Base-by-base conservation (phyloP, 139 green algal species). In the Chlamydomonas eustigma region DNA sequence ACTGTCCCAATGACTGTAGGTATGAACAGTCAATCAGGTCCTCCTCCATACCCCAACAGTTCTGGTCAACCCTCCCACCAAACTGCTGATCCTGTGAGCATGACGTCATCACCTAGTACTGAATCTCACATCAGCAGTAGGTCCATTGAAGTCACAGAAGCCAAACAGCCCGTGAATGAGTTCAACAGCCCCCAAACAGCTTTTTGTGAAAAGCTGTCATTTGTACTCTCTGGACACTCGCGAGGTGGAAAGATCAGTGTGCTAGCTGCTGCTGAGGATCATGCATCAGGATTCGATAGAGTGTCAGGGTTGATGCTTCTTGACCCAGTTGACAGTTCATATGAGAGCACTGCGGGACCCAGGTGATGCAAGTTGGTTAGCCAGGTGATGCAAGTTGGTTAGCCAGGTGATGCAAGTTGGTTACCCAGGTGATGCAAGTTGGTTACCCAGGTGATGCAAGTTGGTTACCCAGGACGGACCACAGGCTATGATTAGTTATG, bases 201-300 rank as follows among this genome's bases (percentile, higher is more conserved):
- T n/a, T n/a, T n/a, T n/a, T n/a, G n/a, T n/a, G n/a, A n/a, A n/a
- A n/a, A n/a, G n/a, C n/a, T n/a, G 58, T 6, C 33, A n/a, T 72
- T 72, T 22, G 32, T 72, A 4, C 65, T 72, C 3, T 33, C 65
- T 4, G 65, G 65, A 18, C 65, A 72, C 65, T 72, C 65, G 4
- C 65, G 65, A 4, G 65, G 65, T 6, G 65, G 33, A 4, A 72
- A 72, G 65, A 72, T 44, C 5, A 44, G 33, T 12, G 65, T 72
- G 65, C 65, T 72, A 12, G 65, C 65, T 25, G 65, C 65, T 31
- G 65, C 65, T 22, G 65, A 33, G 24, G 65, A 72, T 24, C 33
- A 12, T 72, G 32, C 8, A 3, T 6, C 65, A 31, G 65, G 65
- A 4, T 39, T 5, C 18, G 28, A 39, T 6, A 33, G 65, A 18